phyloP scores from a whole-genome alignment of 2,329 filamentous ascomycete species.

The Microsporum canis region DNA sequence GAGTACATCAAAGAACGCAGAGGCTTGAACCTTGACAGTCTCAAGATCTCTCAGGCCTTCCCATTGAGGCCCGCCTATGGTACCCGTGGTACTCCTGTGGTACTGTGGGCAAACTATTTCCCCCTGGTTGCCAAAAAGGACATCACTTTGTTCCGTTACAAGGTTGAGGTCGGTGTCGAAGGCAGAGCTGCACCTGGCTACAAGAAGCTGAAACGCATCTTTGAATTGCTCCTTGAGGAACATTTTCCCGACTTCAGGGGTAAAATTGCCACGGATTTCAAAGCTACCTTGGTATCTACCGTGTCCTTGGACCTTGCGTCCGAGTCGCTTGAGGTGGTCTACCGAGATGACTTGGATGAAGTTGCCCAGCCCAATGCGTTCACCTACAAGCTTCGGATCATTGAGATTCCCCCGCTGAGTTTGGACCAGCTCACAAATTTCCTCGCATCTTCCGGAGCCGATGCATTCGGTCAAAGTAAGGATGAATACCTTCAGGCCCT shows the following conservation, averaged over 20 bases:
- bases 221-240: constrained; percentile 37
- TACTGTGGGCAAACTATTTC: constrained; percentile 32
- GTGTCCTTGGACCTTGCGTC: constrained; percentile 18
- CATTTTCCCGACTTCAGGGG: constrained; percentile 21
- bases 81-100: constrained; percentile 22
- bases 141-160: constrained; percentile 32
- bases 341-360: constrained; percentile 28
- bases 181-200: constrained; percentile 18
- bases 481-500: constrained; percentile 45
- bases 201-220: constrained; percentile 36
- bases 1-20: constrained; percentile 16
- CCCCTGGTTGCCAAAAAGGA: constrained; percentile 27
- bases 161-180: constrained; percentile 24
- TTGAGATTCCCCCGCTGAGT: constrained; percentile 25
- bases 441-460: constrained; percentile 27
- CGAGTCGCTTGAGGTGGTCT: constrained; percentile 22
- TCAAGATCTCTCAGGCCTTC: constrained; percentile 16
- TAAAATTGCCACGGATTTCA: constrained; percentile 32
- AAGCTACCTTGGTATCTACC: constrained; percentile 28
- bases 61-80: constrained; percentile 31
- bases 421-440: constrained; percentile 37
- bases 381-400: constrained; percentile 28
- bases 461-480: constrained; percentile 33
- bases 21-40: constrained; percentile 7
- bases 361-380: constrained; percentile 23